Base-by-base conservation (phyloP, 768 basidiomycete species). In the Trametes gibbosa region DNA sequence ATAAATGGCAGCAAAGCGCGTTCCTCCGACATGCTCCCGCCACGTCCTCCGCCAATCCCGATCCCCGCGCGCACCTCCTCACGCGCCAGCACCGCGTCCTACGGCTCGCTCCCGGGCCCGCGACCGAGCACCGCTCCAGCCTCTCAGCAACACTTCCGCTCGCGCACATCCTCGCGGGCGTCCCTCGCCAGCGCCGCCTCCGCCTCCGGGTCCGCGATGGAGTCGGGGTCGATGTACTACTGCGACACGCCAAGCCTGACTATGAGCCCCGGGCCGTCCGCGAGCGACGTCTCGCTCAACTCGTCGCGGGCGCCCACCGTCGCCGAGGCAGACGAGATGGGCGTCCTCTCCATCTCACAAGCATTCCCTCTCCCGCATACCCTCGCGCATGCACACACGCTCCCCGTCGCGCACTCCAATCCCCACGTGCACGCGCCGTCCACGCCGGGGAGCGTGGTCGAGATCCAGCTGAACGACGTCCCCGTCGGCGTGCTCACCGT, bases 381-480 rank as follows among this genome's bases (percentile, higher is more conserved):
- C 29, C 29, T 32, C 29, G 29, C 10, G 10, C 29, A 32, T 10
- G 29, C 29, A 10, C 29, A 32, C 29, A 32, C 29, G 29, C 29
- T 32, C 29, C 29, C 29, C 29, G 5, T 32, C 10, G 5, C 29
- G 5, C 29, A 32, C 29, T 5, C 29, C 5, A 4, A 32, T 4
- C 5, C 5, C 4, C 10, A 32, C 29, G 5, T 10, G 10, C 29
- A 32, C 10, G 29, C 5, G 29, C 4, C 10, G 29, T 32, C 29
- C 29, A 10, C 29, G 5, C 10, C 29, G 5, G 29, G 29, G 5
- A 32, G 29, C 29, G 29, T 32, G 12, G 52, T 63, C 21, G 62
- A 64, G 54, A 21, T 63, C 14, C 60, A 59, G 45, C 27, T 64
- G 13, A 64, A 63, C 63, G 65, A 63, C 53, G 61, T 64, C n/a